phyloP scores from a whole-genome alignment of 495 filamentous ascomycete species.

The Entonaema liquescens region DNA sequence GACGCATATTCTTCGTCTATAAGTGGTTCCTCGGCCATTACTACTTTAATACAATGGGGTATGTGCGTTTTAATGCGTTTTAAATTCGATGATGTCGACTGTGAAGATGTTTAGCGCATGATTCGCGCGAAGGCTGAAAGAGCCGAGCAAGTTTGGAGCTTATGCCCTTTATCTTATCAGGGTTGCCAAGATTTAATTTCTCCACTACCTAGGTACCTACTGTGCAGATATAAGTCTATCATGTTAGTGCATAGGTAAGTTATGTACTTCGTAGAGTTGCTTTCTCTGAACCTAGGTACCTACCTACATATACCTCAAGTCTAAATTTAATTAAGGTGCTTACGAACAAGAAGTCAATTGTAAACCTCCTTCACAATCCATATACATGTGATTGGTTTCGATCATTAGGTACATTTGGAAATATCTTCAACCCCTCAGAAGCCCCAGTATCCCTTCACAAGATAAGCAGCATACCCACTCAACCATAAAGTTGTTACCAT shows the following conservation, averaged over 20 bases:
- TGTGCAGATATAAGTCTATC: neutral
- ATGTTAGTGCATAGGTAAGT: too few relatives aligned
- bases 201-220: neutral
- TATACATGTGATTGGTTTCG: too few relatives aligned
- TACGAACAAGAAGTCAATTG: neutral
- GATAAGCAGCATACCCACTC: slow-evolving; percentile 50
- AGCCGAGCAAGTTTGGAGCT: neutral
- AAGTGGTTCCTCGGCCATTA: slow-evolving; percentile 31
- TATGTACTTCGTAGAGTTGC: too few relatives aligned
- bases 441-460: slow-evolving; percentile 44
- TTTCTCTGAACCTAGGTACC: neutral
- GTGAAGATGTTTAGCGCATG: slow-evolving; percentile 2
- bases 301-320: neutral
- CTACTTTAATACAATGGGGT: neutral
- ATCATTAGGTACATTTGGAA: too few relatives aligned
- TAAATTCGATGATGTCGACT: neutral
- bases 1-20: slow-evolving; percentile 72
- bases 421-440: slow-evolving; percentile 4
- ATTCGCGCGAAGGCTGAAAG: neutral
- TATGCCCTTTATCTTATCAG: neutral
- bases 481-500: slow-evolving; percentile 49
- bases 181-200: neutral
- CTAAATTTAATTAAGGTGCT: neutral
- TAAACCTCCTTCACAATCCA: too few relatives aligned
- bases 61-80: neutral